Conservation (phyloP, 2,329 filamentous ascomycete genomes). For the Intubia oerlemansii region DNA sequence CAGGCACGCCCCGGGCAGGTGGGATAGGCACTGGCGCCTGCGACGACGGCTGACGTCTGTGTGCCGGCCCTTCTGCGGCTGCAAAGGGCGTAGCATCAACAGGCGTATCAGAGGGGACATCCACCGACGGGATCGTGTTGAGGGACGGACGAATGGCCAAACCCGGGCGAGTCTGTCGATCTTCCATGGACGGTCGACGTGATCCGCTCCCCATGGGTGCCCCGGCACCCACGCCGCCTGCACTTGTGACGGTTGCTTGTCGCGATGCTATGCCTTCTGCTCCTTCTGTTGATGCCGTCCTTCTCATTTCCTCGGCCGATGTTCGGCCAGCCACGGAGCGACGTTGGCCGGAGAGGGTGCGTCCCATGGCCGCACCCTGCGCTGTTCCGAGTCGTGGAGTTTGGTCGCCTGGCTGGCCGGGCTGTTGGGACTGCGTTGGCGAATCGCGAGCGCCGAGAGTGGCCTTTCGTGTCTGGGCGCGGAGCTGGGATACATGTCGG, state of each 20-base stretch:
- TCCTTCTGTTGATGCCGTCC: slow-evolving; percentile 26
- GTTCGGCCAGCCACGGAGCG: background rate
- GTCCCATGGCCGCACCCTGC: slow-evolving; percentile 31
- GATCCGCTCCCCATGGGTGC: slow-evolving; percentile 13
- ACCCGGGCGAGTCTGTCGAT: background rate
- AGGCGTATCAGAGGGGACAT: background rate
- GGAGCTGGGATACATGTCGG: slow-evolving; percentile 70
- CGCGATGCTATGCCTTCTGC: slow-evolving; percentile 7
- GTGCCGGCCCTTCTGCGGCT: too few relatives aligned
- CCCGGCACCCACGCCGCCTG: slow-evolving; percentile 16
- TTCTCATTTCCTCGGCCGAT: slow-evolving; percentile 23
- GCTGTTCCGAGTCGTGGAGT: slow-evolving; percentile 13
- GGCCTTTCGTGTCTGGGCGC: slow-evolving; percentile 63
- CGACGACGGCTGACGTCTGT: too few relatives aligned
- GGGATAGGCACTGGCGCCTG: slow-evolving; percentile 3
- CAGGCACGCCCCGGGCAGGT: background rate
- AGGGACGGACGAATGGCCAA: slow-evolving; percentile 12
- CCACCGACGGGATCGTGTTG: slow-evolving; percentile 9
- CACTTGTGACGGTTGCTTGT: slow-evolving; percentile 7
- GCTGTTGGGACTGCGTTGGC: slow-evolving; percentile 30
- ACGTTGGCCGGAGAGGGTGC: slow-evolving; percentile 24
- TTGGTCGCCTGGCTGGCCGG: slow-evolving; percentile 7
- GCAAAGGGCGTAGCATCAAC: slow-evolving; percentile 3
- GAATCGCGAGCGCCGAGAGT: slow-evolving; percentile 32
- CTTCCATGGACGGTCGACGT: slow-evolving; percentile 6